Base-by-base conservation (phyloP, 257 asterid genomes). In the Rehmannia glutinosa region DNA sequence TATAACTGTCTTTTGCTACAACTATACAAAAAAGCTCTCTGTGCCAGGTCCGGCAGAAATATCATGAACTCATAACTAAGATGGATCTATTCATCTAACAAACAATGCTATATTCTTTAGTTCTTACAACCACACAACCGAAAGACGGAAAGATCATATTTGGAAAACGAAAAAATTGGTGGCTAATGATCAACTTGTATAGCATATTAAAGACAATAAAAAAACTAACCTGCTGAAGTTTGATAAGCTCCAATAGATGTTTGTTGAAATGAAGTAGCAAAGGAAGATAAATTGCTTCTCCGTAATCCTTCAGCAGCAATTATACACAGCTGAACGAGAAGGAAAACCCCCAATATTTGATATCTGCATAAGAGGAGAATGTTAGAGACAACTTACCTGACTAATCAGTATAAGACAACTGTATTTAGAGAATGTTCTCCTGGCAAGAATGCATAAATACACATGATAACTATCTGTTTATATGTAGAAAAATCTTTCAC, bases 331-430 rank as follows among this genome's bases (percentile, higher is more conserved):
- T 94, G 97, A 73, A 91, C 92, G 64, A 94, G 76, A 75, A 94
- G 99, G 80, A 94, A 94, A 56, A 94, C 89, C 68, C 99, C 99
- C 75, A 94, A 76, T 78, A 94, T 91, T 74, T 94, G 99, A 84
- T 94, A 94, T 79, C 99, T 94, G 96, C 82, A 59, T 19, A 35
- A 54, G 49, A 65, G 42, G 65, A 65, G 21, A 50, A 62, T 7
- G 56, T 61, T 30, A 68, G n/a, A 78, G 56, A 13, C 64, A 25
- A 55, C 33, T 42, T 38, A 47, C 35, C 12, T 6, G 49, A 13
- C 42, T 35, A 46, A 56, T 30, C 30, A 15, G 10, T 43, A 10
- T 13, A 43, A 1, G 36, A 53, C 16, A 43, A 30, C 13, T 5
- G 42, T 32, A 32, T 27, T 24, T 36, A 10, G 50, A 0, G 16